Base-by-base conservation (phyloP, 2,329 filamentous ascomycete species). In the Colletotrichum incanum region DNA sequence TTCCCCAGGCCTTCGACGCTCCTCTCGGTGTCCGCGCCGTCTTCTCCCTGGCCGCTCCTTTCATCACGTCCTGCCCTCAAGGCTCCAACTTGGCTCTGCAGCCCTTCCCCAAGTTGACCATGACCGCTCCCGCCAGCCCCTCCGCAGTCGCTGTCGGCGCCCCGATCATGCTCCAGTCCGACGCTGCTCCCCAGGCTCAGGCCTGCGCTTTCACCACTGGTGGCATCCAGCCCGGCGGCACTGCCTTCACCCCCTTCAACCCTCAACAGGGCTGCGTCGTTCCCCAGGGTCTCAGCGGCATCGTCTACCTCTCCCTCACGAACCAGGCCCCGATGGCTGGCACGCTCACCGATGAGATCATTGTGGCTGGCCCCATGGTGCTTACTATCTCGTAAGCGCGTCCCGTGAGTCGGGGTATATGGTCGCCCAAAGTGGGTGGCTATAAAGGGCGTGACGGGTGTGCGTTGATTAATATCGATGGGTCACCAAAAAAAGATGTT, bases 21-120 rank as follows among this genome's bases (percentile, higher is more conserved):
- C 86, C 93, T 1, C 89, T 95, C 16, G 88, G 89, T 39, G 90
- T 92, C 74, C 87, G 89, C 75, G 89, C 90, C 74, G 90, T 94
- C 80, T 94, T 94, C 86, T 92, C 92, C 47, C 88, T 95, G 66
- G 93, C 92, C 54, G 90, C 92, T 1, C 88, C 89, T 55, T 94
- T 94, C 86, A 94, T 95, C 84, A 80, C 82, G 67, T 90, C 89
- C 39, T 95, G 93, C 84, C 93, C 93, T 20, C 81, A 87, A 37
- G 91, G 89, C 75, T 89, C 88, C 78, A 90, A 91, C 83, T 84
- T 93, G 60, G 86, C 87, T 78, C 85, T 94, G 79, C 87, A 86
- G 71, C 84, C 91, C 74, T 89, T 94, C 90, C 90, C 92, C 63
- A 79, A 84, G 3, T 77, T 90, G 60, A 83, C 84, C 70, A 84